These are phyloP conservation scores for Acacia acuminata DNA, from an alignment of 306 rosid genomes.

Conservation along the genomic window DNA sequence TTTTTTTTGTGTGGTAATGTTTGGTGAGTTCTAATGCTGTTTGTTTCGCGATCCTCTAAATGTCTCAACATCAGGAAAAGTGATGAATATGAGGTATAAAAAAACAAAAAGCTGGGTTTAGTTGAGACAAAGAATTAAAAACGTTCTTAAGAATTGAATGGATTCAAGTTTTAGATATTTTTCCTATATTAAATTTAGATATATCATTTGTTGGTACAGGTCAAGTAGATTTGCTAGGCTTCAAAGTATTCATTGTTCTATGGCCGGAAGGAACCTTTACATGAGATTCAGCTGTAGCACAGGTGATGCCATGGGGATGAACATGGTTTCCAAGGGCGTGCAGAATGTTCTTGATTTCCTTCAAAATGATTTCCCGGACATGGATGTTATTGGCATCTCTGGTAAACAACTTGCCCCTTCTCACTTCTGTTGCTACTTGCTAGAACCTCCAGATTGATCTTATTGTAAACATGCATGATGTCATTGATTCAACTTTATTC, in stretches of 20 bases:
- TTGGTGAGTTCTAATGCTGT: neutral
- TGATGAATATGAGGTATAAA: neutral
- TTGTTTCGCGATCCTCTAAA: neutral
- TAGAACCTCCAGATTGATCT: constrained; percentile 10
- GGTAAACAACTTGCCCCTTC: constrained; percentile 43
- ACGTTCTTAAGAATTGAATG: neutral
- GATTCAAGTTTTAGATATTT: neutral
- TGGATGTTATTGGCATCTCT: constrained; percentile 81
- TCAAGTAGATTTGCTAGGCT: constrained; percentile 79
- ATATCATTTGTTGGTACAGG: constrained; percentile 38
- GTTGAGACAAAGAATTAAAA: neutral
- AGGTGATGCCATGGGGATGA: constrained; percentile 93
- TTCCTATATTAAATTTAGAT: constrained; percentile 18
- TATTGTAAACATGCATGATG: constrained; percentile 7
- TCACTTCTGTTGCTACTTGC: neutral
- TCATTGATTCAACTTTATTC: constrained; percentile 1
- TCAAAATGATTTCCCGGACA: constrained; percentile 70
- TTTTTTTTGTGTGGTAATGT: neutral
- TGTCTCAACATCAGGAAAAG: neutral
- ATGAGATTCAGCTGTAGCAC: constrained; percentile 74
- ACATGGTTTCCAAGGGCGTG: constrained; percentile 87
- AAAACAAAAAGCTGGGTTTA: constrained; percentile 2
- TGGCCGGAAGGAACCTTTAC: constrained; percentile 68
- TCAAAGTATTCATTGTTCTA: constrained; percentile 55
- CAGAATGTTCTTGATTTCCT: constrained; percentile 78